Conservation (phyloP, 2,329 filamentous ascomycete genomes). For the Sclerotinia minor region DNA sequence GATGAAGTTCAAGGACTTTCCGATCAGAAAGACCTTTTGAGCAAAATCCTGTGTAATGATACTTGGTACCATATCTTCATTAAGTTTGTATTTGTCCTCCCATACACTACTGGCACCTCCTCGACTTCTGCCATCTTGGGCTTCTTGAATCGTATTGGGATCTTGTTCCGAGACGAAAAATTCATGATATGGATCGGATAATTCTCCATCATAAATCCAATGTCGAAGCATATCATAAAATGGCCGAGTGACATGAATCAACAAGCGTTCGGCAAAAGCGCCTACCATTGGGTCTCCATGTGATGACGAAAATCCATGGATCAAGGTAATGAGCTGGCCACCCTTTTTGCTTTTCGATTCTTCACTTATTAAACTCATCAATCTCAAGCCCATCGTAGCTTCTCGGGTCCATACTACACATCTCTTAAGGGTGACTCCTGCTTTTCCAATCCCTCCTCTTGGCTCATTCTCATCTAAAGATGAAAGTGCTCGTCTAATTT, state of each 20-base stretch:
- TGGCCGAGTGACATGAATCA: conserved; percentile 83
- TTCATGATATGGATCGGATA: conserved; percentile 92
- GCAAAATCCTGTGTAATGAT: conserved; percentile 94
- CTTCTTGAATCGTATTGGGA: conserved; percentile 48
- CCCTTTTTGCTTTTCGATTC: conserved; percentile 83
- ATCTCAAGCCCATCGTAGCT: conserved; percentile 87
- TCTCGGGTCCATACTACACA: conserved; percentile 98
- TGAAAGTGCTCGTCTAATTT: conserved; percentile 80
- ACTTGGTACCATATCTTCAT: conserved; percentile 82
- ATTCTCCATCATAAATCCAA: conserved; percentile 98
- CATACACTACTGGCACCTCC: conserved; percentile 84
- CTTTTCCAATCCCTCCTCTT: conserved; percentile 73
- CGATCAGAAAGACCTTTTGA: conserved; percentile 94
- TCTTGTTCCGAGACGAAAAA: conserved; percentile 92
- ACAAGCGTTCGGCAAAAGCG: conserved; percentile 84
- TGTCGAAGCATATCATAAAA: conserved; percentile 95
- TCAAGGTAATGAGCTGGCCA: conserved; percentile 88
- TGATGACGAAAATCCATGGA: conserved; percentile 89
- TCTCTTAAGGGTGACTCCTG: conserved; percentile 89
- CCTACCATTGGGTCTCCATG: conserved; percentile 95
- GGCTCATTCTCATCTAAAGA: conserved; percentile 69
- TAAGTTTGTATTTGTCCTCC: conserved; percentile 95
- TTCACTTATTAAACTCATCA: conserved; percentile 94
- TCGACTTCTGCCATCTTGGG: conserved; percentile 51
- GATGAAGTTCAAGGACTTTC: conserved; percentile 97